Base-by-base conservation (phyloP, 192 early-diverging fungal genomes). In the Coemansia sp. region DNA sequence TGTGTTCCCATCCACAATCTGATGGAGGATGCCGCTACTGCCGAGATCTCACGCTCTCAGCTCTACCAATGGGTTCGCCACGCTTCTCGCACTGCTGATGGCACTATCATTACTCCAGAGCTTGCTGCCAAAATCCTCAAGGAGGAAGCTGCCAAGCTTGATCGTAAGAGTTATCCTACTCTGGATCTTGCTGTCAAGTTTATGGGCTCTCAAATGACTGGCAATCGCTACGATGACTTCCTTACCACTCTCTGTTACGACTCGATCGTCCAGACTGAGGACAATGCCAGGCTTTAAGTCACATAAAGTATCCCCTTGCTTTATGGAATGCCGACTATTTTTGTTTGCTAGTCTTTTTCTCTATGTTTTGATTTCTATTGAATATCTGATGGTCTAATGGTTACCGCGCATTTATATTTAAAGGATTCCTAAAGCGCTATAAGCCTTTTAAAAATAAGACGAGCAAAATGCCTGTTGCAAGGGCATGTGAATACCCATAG, bases 21-120 rank as follows among this genome's bases (percentile, higher is more conserved):
- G 48, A 96, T 98, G 96, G 96, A 98, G 83, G 96, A 98, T 68
- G 94, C 94, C 2, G 96, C 96, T 19, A 98, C 96, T 1, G 94
- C 94, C 38, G 96, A 98, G 85, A 98, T 98, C 68, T 95, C 94
- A 4, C 89, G 96, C 56, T 92, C 91, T 34, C 96, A 98, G 85
- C 80, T 98, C 9, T 98, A 89, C 88, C 96, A 98, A 85, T 98
- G 96, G 96, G 94, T 91, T 41, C 87, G 86, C 68, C 94, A 98
- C 78, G 72, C 83, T 26, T 84, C 89, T 41, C 88, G 85, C 70
- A 96, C 93, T 10, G 82, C 83, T 47, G 91, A 95, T 30, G 94
- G 94, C 51, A 85, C 87, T 30, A 84, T 74, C 44, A 82, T 98
- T 44, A 96, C 93, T 7, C 85, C 90, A 8, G 86, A 90, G 62